Evolutionary conservation across 2,329 filamentous ascomycete species (phyloP).

Genomic region (Cadophora sp.): DNA sequence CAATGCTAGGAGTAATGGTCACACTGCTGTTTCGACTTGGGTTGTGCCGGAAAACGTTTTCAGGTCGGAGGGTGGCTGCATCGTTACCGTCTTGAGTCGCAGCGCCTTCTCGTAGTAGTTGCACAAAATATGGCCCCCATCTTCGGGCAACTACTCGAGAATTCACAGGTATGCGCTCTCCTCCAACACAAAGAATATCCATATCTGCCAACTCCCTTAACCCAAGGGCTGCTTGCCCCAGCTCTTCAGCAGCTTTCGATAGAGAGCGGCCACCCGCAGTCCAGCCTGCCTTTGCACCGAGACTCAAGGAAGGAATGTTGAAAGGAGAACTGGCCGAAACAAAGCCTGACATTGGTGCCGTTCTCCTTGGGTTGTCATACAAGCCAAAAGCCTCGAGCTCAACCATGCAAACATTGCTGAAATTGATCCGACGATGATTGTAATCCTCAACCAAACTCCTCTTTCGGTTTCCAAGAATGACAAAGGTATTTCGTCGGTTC

Average conservation of each 20-base stretch:
- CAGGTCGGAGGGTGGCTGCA: conserved; percentile 74
- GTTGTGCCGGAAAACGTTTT: conserved; percentile 57
- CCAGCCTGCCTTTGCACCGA: conserved; percentile 60
- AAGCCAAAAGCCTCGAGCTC: conserved; percentile 97
- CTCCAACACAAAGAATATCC: conserved; percentile 92
- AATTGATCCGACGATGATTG: conserved; percentile 97
- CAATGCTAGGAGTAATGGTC: conserved; percentile 78
- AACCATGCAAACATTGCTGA: conserved; percentile 94
- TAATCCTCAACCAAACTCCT: conserved; percentile 96
- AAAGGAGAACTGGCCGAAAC: conserved; percentile 80
- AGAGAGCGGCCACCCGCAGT: conserved; percentile 79
- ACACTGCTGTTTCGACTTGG: conserved; percentile 79
- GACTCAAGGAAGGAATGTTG: conserved; percentile 55
- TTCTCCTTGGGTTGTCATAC: conserved; percentile 91
- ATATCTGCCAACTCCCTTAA: conserved; percentile 92
- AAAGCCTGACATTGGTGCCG: conserved; percentile 80
- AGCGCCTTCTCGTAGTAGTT: conserved; percentile 80
- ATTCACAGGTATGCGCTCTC: conserved; percentile 92
- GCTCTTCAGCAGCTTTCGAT: conserved; percentile 79
- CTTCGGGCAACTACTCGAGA: conserved; percentile 85
- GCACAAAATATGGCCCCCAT: conserved; percentile 97
- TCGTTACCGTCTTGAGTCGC: conserved; percentile 76
- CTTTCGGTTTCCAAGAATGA: conserved; percentile 93
- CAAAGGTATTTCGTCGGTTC: conserved; percentile 92
- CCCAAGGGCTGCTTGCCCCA: conserved; percentile 80